A percentile compares a stretch with the other conserved stretches of the same genome.
These are phyloP conservation scores for Harrya chromipes DNA, from an alignment of 768 basidiomycete species.

Conservation along the genomic window DNA sequence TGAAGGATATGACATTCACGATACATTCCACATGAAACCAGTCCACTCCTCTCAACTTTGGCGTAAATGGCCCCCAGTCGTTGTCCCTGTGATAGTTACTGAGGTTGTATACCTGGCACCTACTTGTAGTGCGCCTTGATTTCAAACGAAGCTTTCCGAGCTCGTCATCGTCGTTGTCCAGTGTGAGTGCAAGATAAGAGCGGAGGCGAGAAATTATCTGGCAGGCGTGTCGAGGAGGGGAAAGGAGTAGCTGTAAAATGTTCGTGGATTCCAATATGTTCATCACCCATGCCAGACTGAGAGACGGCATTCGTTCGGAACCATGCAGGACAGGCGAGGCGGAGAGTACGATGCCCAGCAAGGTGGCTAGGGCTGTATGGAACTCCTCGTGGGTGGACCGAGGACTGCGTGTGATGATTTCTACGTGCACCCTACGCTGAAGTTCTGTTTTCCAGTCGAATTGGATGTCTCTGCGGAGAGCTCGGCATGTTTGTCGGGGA, in stretches of 20 bases:
- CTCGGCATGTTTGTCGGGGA: slow-evolving; percentile 39
- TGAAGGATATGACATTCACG: slow-evolving; percentile 50
- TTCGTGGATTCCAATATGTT: slow-evolving; percentile 38
- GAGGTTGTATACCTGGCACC: slow-evolving; percentile 64
- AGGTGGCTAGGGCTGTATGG: slow-evolving; percentile 35
- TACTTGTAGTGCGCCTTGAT: slow-evolving; percentile 42
- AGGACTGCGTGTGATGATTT: slow-evolving; percentile 24
- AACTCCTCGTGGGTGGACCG: slow-evolving; percentile 27
- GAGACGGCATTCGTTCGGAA: slow-evolving; percentile 30
- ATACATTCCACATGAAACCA: slow-evolving; percentile 67
- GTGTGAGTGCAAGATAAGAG: slow-evolving; percentile 46
- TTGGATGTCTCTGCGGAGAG: slow-evolving; percentile 8
- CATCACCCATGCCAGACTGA: slow-evolving; percentile 47
- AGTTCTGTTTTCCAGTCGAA: slow-evolving; percentile 39
- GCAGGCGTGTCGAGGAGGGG: slow-evolving; percentile 9
- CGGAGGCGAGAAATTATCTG: slow-evolving; percentile 45
- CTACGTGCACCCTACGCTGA: slow-evolving; percentile 41
- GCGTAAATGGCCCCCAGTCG: slow-evolving; percentile 57
- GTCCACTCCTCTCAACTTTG: slow-evolving; percentile 41
- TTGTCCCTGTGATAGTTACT: slow-evolving; percentile 50
- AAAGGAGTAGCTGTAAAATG: slow-evolving; percentile 30
- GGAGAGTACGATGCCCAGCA: slow-evolving; percentile 41
- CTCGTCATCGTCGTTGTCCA: slow-evolving; percentile 33
- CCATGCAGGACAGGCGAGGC: slow-evolving; percentile 29
- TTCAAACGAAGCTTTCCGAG: slow-evolving; percentile 25